Conservation (phyloP, 805 yeast species). For the Ogataea philodendri region DNA sequence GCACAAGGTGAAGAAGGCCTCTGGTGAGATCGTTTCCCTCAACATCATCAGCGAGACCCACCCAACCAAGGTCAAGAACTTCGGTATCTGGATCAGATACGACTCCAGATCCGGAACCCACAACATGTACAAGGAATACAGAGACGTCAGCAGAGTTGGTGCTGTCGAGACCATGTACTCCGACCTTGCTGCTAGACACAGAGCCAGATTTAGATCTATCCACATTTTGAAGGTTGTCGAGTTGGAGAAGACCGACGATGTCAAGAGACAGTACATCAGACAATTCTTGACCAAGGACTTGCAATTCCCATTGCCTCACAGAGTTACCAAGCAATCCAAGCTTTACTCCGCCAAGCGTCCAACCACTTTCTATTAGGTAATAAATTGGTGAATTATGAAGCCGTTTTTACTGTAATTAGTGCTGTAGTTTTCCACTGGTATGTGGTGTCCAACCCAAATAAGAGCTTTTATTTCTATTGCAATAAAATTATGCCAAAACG, state of each 20-base stretch:
- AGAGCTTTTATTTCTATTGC: not conserved
- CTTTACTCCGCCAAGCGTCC: conserved; percentile 92
- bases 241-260: conserved; percentile 95
- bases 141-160: conserved; percentile 98
- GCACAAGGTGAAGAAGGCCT: conserved; percentile 99
- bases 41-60: conserved; percentile 88
- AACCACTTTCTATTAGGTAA: conserved; percentile 86
- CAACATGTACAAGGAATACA: conserved; percentile 99
- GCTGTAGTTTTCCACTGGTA: too few species aligned
- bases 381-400: conserved; percentile 9
- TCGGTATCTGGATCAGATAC: conserved; percentile 99
- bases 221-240: conserved; percentile 99
- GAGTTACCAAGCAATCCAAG: conserved; percentile 87
- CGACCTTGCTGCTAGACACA: conserved; percentile 99
- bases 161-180: conserved; percentile 98
- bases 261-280: conserved; percentile 98
- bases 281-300: conserved; percentile 94
- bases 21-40: conserved; percentile 97
- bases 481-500: conserved; percentile 18
- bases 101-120: conserved; percentile 99
- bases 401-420: not conserved
- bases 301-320: conserved; percentile 99
- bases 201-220: conserved; percentile 99
- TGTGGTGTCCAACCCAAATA: too few species aligned
- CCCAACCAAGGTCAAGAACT: conserved; percentile 99